Percentiles rank a stretch among this genome's conserved stretches.
These are phyloP conservation scores for Elaeagnus macrophylla DNA, from an alignment of 306 rosid genomes.

Conservation along the genomic window DNA sequence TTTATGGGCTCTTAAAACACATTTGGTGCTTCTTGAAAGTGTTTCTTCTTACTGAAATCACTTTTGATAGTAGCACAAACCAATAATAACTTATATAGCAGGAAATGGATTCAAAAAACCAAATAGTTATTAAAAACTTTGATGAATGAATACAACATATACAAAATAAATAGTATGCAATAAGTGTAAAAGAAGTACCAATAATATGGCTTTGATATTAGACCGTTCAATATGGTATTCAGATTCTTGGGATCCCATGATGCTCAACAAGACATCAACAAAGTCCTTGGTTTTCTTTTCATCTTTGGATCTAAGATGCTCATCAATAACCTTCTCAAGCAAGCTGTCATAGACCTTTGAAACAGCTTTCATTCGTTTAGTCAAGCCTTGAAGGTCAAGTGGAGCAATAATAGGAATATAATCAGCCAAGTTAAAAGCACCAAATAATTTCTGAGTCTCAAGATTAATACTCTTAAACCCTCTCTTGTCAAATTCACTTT, in stretches of 20 bases:
- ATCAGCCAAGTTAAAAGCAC: slow-evolving; percentile 43
- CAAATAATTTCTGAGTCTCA: slow-evolving; percentile 5
- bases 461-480: slow-evolving; percentile 19
- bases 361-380: slow-evolving; percentile 29
- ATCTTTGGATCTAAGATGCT: slow-evolving; percentile 32
- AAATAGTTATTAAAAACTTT: neutral
- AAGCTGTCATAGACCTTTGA: slow-evolving; percentile 41
- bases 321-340: slow-evolving; percentile 52
- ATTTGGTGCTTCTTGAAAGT: no score
- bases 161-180: neutral
- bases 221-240: slow-evolving; percentile 44
- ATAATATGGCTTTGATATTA: slow-evolving; percentile 51
- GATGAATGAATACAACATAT: neutral
- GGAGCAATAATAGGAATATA: slow-evolving; percentile 41
- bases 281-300: slow-evolving; percentile 38
- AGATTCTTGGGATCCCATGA: slow-evolving; percentile 34
- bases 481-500: slow-evolving; percentile 16
- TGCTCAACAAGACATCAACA: slow-evolving; percentile 51
- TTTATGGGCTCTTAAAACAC: no score
- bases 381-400: slow-evolving; percentile 56
- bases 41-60: no score
- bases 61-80: no score
- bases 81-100: neutral
- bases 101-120: neutral
- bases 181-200: slow-evolving; percentile 18